Percentiles rank a stretch among this genome's conserved stretches.
phyloP scores from a whole-genome alignment of 1,139 yeast genomes.

The Candida tropicalis region DNA sequence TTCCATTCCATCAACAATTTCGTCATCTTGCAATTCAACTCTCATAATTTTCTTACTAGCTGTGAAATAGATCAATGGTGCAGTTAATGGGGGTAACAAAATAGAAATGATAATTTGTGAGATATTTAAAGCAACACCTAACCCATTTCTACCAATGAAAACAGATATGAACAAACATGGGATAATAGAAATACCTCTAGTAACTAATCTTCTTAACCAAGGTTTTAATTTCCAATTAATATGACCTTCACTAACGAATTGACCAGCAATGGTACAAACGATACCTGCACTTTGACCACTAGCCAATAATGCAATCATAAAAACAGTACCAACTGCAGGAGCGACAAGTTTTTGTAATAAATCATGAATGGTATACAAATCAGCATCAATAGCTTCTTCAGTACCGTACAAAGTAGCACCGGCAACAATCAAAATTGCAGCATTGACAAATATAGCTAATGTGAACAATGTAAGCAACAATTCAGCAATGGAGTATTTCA shows the following conservation, averaged over 20 bases:
- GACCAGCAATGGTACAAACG: constrained; percentile 87
- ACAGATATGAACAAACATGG: constrained; percentile 69
- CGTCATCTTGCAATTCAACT: constrained; percentile 34
- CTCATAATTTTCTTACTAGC: constrained; percentile 64
- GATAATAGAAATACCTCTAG: constrained; percentile 69
- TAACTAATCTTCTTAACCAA: constrained; percentile 73
- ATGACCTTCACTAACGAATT: constrained; percentile 83
- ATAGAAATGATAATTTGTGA: constrained; percentile 77
- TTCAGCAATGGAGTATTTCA: constrained; percentile 69
- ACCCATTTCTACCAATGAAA: constrained; percentile 65
- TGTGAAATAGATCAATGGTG: constrained; percentile 78
- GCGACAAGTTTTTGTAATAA: constrained; percentile 59
- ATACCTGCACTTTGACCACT: constrained; percentile 86
- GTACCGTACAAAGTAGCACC: constrained; percentile 73
- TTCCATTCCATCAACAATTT: constrained; percentile 12
- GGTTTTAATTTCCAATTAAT: constrained; percentile 74
- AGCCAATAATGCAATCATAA: constrained; percentile 72
- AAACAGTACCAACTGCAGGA: constrained; percentile 75
- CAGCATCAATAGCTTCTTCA: constrained; percentile 70
- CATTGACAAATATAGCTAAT: constrained; percentile 76
- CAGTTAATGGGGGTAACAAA: constrained; percentile 71
- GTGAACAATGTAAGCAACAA: constrained; percentile 67
- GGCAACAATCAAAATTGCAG: constrained; percentile 74
- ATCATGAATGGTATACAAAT: constrained; percentile 67
- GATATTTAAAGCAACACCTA: constrained; percentile 66